Conservation (phyloP, 495 filamentous ascomycete genomes). For the Terfezia claveryi region DNA sequence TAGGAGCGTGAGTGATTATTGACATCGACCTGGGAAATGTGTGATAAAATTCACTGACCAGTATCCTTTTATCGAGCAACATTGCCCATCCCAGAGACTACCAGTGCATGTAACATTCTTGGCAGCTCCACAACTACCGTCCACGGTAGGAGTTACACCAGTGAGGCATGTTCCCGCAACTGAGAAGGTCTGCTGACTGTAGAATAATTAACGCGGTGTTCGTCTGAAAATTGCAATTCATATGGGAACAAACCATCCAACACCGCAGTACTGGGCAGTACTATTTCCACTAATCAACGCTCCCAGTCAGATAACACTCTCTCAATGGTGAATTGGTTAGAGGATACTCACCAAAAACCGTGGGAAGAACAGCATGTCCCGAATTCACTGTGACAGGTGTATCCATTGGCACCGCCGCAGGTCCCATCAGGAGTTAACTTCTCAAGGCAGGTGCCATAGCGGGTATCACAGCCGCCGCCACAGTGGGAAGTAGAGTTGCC, state of each 20-base stretch:
- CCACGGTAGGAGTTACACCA: neutral
- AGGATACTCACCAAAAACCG: conserved; percentile 3
- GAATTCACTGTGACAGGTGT: conserved; percentile 6
- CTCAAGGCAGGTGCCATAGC: too few relatives aligned
- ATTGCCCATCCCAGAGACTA: neutral
- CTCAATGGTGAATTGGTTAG: neutral
- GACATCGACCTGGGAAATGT: too few relatives aligned
- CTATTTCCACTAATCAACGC: conserved; percentile 1
- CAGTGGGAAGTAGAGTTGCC: neutral
- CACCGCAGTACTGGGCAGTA: conserved; percentile 1
- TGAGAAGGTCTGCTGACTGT: conserved; percentile 4
- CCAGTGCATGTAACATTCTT: neutral
- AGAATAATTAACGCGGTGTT: neutral
- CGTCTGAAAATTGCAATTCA: neutral
- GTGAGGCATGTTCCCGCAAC: neutral
- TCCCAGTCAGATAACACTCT: neutral
- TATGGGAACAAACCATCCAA: conserved; percentile 3
- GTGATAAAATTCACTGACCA: neutral
- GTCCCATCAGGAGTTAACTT: conserved; percentile 5
- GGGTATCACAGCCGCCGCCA: neutral
- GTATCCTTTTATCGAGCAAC: conserved; percentile 1
- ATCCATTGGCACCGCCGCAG: conserved; percentile 6
- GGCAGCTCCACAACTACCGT: conserved; percentile 1
- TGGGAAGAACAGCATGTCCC: conserved; percentile 12
- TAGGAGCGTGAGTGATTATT: neutral